Conservation (phyloP, 495 filamentous ascomycete genomes). For the Penicillium canariense region DNA sequence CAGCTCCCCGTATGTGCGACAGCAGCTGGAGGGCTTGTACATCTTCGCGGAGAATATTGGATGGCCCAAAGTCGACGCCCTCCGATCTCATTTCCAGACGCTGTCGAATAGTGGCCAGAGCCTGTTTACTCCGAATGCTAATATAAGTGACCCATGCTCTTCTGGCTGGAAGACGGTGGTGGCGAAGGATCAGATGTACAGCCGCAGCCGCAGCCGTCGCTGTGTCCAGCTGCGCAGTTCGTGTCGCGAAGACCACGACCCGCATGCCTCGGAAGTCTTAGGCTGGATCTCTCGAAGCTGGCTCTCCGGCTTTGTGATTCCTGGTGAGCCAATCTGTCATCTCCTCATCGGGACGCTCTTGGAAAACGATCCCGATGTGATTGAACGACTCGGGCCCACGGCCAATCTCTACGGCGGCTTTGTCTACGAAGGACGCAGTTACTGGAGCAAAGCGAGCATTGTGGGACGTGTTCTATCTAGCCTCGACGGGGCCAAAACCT, state of each 20-base stretch:
- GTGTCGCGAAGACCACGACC: constrained; percentile 11
- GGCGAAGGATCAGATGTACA: constrained; percentile 32
- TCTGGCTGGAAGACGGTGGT: background rate
- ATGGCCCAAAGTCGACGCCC: constrained; percentile 45
- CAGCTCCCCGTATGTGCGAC: constrained; percentile 36
- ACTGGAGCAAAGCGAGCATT: constrained; percentile 80
- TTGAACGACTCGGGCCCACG: constrained; percentile 61
- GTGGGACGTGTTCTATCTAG: constrained; percentile 73
- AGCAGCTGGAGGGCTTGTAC: constrained; percentile 50
- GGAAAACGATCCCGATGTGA: constrained; percentile 68
- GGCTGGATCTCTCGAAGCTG: constrained; percentile 85
- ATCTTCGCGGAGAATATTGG: constrained; percentile 50
- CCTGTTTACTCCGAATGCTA: background rate
- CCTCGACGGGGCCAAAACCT: constrained; percentile 62
- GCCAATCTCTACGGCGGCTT: constrained; percentile 81
- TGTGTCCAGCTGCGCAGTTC: constrained; percentile 27
- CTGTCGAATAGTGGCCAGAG: constrained; percentile 13
- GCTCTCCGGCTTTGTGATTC: constrained; percentile 74
- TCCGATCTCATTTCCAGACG: constrained; percentile 27
- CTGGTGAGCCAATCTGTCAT: constrained; percentile 69
- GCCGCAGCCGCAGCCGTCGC: constrained; percentile 27
- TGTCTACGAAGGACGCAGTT: constrained; percentile 64
- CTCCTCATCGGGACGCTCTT: constrained; percentile 75
- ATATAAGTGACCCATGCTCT: background rate
- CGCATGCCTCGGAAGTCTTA: constrained; percentile 20